Evolutionary conservation across 805 yeast genomes (phyloP).

Genomic region (Barnettozyma californica): DNA sequence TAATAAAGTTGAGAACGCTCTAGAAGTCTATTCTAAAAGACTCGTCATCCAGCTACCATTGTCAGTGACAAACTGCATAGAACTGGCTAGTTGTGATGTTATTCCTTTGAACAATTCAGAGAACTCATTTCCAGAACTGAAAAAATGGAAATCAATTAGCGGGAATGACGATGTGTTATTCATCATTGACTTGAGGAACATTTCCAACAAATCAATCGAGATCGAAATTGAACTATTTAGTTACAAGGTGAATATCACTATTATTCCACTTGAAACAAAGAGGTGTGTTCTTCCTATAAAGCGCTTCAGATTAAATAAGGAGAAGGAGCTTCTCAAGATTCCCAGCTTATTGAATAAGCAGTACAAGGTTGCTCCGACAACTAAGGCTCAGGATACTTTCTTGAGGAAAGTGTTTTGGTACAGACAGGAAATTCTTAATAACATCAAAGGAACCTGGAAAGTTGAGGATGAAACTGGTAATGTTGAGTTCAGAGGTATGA

Average conservation of each 20-base stretch:
- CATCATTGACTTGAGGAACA: slow-evolving; percentile 72
- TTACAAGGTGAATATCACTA: slow-evolving; percentile 18
- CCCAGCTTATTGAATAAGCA: slow-evolving; percentile 73
- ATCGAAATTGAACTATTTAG: slow-evolving; percentile 32
- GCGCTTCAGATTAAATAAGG: slow-evolving; percentile 38
- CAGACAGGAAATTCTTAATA: slow-evolving; percentile 55
- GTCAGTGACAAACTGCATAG: slow-evolving; percentile 69
- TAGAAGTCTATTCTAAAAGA: slow-evolving; percentile 42
- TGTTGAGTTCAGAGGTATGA: slow-evolving; percentile 61
- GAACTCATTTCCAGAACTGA: neutral
- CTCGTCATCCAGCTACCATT: slow-evolving; percentile 64
- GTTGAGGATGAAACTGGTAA: slow-evolving; percentile 40
- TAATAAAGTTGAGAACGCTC: slow-evolving; percentile 27
- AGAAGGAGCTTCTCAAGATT: slow-evolving; percentile 45
- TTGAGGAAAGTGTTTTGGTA: slow-evolving; percentile 78
- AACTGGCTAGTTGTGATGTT: slow-evolving; percentile 70
- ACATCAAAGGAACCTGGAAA: slow-evolving; percentile 64
- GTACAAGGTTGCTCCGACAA: slow-evolving; percentile 46
- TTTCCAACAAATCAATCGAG: slow-evolving; percentile 60
- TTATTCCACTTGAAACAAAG: slow-evolving; percentile 41
- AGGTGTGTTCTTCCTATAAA: slow-evolving; percentile 70
- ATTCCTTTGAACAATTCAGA: slow-evolving; percentile 40
- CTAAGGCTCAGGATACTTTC: slow-evolving; percentile 49
- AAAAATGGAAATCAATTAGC: slow-evolving; percentile 3
- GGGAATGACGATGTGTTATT: slow-evolving; percentile 52